Base-by-base conservation (phyloP, 306 rosid genomes). In the Citrullus colocynthis region DNA sequence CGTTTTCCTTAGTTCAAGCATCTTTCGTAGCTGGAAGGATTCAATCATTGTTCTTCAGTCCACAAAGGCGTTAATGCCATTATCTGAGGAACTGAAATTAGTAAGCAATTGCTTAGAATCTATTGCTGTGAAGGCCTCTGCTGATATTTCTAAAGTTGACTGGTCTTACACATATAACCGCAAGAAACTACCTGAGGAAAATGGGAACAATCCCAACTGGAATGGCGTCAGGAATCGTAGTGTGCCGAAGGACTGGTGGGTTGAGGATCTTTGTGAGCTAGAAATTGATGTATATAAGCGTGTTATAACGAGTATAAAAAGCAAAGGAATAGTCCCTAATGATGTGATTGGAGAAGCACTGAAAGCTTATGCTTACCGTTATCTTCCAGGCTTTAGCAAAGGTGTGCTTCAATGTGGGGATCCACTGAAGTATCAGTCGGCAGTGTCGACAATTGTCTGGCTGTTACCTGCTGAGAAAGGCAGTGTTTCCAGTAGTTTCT, bases 181-280 rank as follows among this genome's bases (percentile, higher is more conserved):
- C 34, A 91, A 91, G 87, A 96, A 91, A 85, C 88, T 96, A 7
- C 88, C 84, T 0, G 98, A 96, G 85, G 98, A 92, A 81, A 95
- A 88, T 5, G 91, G 89, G 78, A 80, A 82, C 13, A 90, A 88
- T 76, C 83, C 85, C 54, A 85, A 87, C 80, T 89, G 81, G 84
- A 87, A 86, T 67, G 91, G 90, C 34, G 77, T 86, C 67, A 86
- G 91, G 85, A 87, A 80, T 76, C 89, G 93, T 39, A 74, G 76
- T 32, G 99, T 96, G 83, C 99, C 98, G 45, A 88, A 84, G 72
- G 99, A 92, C 82, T 96, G 99, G 99, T 96, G 99, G 99, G 97
- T 91, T 79, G 98, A 89, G 85, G 98, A 92, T 80, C 82, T 96
- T 78, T 96, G 97, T 55, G 98, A 96, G 82, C 99, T 96, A 66